Conservation (phyloP, 2,329 filamentous ascomycete genomes). For the Annulohypoxylon truncatum region DNA sequence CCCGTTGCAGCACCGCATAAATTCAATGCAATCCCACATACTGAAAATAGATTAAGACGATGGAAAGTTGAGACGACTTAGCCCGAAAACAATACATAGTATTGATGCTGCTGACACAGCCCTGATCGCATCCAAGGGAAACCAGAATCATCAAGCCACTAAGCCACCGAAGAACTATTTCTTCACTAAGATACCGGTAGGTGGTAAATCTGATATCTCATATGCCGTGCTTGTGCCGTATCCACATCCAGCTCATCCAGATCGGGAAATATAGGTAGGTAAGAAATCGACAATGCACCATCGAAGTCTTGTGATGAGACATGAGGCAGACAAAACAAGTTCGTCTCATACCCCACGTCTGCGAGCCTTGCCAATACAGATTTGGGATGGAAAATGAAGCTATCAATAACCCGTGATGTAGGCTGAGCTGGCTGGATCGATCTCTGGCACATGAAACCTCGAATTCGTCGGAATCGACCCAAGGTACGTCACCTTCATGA, state of each 20-base stretch:
- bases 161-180: constrained; percentile 28
- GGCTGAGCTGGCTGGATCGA: constrained; percentile 32
- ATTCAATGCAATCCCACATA: constrained; percentile 44
- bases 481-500: constrained; percentile 35
- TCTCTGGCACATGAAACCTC: constrained; percentile 36
- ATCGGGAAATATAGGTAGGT: constrained; percentile 21
- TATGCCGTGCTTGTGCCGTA: not conserved
- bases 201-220: not conserved
- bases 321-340: constrained; percentile 3
- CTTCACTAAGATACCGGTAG: constrained; percentile 8
- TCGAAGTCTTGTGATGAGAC: constrained; percentile 16
- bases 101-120: constrained; percentile 29
- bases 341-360: constrained; percentile 2
- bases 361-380: not conserved
- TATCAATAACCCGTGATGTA: not conserved
- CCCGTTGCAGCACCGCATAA: constrained; percentile 36
- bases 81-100: constrained; percentile 24
- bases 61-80: constrained; percentile 30
- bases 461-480: constrained; percentile 1
- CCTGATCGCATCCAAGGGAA: constrained; percentile 12
- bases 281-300: constrained; percentile 8
- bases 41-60: constrained; percentile 42
- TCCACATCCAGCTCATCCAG: not conserved
- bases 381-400: constrained; percentile 13
- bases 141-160: constrained; percentile 16